These are phyloP conservation scores for Paramecium sonneborni DNA, from an alignment of 73 alveolate genomes.

Conservation along the genomic window DNA sequence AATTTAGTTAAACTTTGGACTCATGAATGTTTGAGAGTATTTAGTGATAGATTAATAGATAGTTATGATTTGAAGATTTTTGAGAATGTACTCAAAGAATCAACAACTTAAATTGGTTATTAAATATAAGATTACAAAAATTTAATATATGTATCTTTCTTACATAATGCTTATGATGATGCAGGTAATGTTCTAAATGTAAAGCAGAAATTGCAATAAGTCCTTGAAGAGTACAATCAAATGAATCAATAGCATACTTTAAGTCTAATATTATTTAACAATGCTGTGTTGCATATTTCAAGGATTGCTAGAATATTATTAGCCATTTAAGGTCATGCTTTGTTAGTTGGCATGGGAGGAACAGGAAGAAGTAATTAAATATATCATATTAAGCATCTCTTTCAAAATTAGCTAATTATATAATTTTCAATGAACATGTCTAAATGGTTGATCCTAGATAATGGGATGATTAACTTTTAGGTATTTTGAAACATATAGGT, in stretches of 20 bases:
- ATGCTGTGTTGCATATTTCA: conserved; percentile 77
- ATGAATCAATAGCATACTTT: conserved; percentile 66
- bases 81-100: conserved; percentile 83
- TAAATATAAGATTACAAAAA: conserved; percentile 71
- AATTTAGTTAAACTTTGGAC: conserved; percentile 89
- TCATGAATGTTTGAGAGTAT: conserved; percentile 95
- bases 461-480: conserved; percentile 29
- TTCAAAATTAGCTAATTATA: conserved; percentile 73
- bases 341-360: conserved; percentile 86
- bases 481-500: not conserved
- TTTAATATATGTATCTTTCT: conserved; percentile 63
- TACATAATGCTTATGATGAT: conserved; percentile 60
- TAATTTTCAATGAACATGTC: conserved; percentile 61
- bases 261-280: conserved; percentile 79
- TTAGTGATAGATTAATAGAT: conserved; percentile 83
- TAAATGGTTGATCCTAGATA: conserved; percentile 23
- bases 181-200: conserved; percentile 52
- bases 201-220: conserved; percentile 47
- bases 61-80: conserved; percentile 69
- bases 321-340: conserved; percentile 82
- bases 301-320: conserved; percentile 79
- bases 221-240: conserved; percentile 76
- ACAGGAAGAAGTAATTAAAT: conserved; percentile 71
- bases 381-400: conserved; percentile 67
- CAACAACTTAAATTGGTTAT: conserved; percentile 70